Evolutionary conservation across 2,329 filamentous ascomycete species (phyloP).

Genomic region (Talaromyces sp.): DNA sequence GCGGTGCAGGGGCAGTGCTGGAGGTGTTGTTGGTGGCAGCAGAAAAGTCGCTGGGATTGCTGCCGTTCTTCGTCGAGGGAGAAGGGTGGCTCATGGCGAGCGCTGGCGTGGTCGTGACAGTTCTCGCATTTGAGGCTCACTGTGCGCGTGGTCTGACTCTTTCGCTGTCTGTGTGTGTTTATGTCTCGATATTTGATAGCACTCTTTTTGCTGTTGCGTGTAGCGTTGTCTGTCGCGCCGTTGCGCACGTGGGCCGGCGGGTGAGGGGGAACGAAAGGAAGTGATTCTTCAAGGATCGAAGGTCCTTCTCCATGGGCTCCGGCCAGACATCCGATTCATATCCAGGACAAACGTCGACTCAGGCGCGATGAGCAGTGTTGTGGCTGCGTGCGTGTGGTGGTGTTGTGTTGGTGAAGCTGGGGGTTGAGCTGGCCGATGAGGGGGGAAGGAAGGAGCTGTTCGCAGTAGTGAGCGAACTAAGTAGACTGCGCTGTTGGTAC

Average conservation of each 20-base stretch:
- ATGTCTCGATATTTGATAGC: neutral
- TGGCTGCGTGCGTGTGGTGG: neutral
- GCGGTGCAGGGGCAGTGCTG: conserved; percentile 13
- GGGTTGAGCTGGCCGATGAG: neutral
- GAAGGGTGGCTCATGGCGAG: conserved; percentile 36
- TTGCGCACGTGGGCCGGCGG: neutral
- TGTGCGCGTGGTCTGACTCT: neutral
- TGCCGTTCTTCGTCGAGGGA: conserved; percentile 26
- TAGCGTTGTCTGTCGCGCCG: neutral
- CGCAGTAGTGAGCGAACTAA: neutral
- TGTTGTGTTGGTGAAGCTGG: neutral
- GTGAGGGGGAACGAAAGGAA: neutral
- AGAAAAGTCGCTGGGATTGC: conserved; percentile 18
- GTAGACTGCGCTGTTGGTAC: too few relatives aligned
- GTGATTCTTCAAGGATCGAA: neutral
- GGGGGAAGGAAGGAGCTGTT: neutral
- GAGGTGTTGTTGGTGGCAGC: neutral
- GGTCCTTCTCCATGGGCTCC: conserved; percentile 1
- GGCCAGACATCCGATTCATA: neutral
- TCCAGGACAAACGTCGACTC: neutral
- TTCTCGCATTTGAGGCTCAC: neutral
- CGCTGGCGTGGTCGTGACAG: conserved; percentile 11
- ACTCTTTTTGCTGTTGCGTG: neutral
- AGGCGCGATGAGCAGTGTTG: neutral
- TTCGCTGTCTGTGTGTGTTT: neutral